Evolutionary conservation across 2,329 filamentous ascomycete genomes (phyloP), one percentile per base, ranked within the genome.

Genomic region (Calonectria leucothoes): DNA sequence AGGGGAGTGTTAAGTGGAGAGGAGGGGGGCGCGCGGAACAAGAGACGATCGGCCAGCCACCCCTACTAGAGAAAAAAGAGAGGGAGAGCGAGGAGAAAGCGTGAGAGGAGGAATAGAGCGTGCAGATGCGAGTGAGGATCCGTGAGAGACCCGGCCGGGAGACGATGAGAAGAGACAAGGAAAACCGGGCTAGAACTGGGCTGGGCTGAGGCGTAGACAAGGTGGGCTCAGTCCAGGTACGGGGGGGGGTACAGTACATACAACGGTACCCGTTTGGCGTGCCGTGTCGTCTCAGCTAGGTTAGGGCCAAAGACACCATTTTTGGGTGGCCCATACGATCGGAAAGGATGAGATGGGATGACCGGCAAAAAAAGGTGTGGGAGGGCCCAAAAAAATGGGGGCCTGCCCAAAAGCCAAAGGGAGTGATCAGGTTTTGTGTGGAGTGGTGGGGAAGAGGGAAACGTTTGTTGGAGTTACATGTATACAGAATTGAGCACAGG

Each of bases 1-100:
- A 33, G 69, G 52, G 15, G 55, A 65, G 65, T 61, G 49, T 65
- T 66, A 64, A 69, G 71, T 73, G 66, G 66, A 73, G 66, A 39
- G 66, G 59, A 64, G 35, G 66, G 29, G 49, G 59, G 55, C 33
- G 55, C 33, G 35, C 35, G 35, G 57, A 70, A 61, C 37, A 65
- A 33, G 48, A 65, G 48, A 51, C 69, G 61, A 70, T 66, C 69
- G 63, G 69, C 61, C 48, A 70, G 63, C 67, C 67, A 70, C 67
- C 48, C 67, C 59, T 65, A 63, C 29, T 15, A 27, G 25, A 52
- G 67, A 33, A 27, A 23, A 23, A 39, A 49, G 39, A 35, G 27
- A 25, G 20, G 23, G 48, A 35, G 55, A 55, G 7, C 17, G 17
- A 55, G 33, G 63, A 49, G 52, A 61, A 29, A 27, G 51, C 29